Conservation (phyloP, 2,329 filamentous ascomycete genomes). For the Pseudohalonectria lignicola region DNA sequence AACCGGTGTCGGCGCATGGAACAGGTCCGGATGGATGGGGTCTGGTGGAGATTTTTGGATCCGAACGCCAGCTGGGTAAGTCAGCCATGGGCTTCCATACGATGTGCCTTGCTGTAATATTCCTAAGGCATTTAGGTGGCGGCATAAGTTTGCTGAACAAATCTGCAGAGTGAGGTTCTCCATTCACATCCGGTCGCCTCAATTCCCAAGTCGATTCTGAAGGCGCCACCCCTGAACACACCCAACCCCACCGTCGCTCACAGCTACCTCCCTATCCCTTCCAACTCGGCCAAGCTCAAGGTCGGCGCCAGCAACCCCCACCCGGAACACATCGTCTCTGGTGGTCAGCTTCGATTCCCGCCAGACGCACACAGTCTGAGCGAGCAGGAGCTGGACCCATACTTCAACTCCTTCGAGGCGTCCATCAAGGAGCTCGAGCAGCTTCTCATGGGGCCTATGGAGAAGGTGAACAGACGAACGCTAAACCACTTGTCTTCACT, state of each 20-base stretch:
- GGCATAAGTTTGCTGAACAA: background rate
- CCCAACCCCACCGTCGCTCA: constrained; percentile 88
- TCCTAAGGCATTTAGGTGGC: background rate
- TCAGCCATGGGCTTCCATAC: too few relatives aligned
- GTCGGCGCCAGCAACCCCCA: constrained; percentile 28
- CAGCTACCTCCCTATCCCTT: constrained; percentile 75
- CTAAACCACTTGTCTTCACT: constrained; percentile 75
- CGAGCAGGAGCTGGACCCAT: constrained; percentile 88
- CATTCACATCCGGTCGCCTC: constrained; percentile 83
- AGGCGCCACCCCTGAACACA: constrained; percentile 88
- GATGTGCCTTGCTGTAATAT: too few relatives aligned
- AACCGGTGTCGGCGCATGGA: constrained; percentile 92
- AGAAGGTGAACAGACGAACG: constrained; percentile 88
- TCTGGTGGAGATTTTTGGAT: constrained; percentile 96
- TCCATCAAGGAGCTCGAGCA: constrained; percentile 87
- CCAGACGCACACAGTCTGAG: constrained; percentile 63
- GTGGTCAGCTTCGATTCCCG: constrained; percentile 65
- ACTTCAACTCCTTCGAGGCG: constrained; percentile 87
- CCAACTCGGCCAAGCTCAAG: constrained; percentile 77
- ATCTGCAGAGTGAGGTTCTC: constrained; percentile 73
- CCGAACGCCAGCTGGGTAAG: constrained; percentile 96
- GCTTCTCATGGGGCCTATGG: constrained; percentile 83
- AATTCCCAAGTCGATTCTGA: constrained; percentile 87
- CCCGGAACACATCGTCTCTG: constrained; percentile 15
- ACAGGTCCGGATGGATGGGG: constrained; percentile 80